Conservation (phyloP, 2,329 filamentous ascomycete genomes). For the Mycosphaerella sp. region DNA sequence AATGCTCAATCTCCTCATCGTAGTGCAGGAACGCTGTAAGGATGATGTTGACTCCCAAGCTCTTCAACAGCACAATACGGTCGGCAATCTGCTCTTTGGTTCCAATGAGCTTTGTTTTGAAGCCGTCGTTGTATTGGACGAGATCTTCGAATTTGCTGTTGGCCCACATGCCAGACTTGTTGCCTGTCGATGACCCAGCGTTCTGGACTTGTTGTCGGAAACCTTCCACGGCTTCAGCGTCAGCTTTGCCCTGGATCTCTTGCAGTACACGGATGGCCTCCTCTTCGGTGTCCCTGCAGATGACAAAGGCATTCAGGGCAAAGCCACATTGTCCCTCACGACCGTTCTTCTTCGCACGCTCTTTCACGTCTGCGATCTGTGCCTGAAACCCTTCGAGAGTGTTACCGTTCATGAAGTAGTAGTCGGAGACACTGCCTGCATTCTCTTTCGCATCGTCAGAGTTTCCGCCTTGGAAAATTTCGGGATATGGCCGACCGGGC, state of each 20-base stretch:
- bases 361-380: conserved; percentile 47
- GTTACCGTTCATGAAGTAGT: conserved; percentile 55
- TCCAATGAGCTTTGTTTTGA: conserved; percentile 51
- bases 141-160: conserved; percentile 48
- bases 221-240: conserved; percentile 46
- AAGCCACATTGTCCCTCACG: conserved; percentile 45
- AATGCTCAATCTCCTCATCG: conserved; percentile 48
- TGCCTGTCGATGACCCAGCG: conserved; percentile 43
- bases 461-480: conserved; percentile 52
- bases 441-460: conserved; percentile 48
- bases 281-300: conserved; percentile 46
- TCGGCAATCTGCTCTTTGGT: conserved; percentile 49
- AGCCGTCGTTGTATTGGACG: conserved; percentile 52
- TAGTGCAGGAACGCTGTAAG: conserved; percentile 49
- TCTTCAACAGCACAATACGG: conserved; percentile 46
- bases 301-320: conserved; percentile 48
- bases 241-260: conserved; percentile 51
- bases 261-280: conserved; percentile 46
- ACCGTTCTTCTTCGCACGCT: conserved; percentile 41
- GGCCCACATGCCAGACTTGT: conserved; percentile 51
- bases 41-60: conserved; percentile 41
- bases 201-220: conserved; percentile 48
- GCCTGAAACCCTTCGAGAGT: conserved; percentile 48
- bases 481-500: conserved; percentile 44
- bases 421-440: conserved; percentile 45